phyloP scores from a whole-genome alignment of 164 flowering plant species.

The Paratinospora sagittata region DNA sequence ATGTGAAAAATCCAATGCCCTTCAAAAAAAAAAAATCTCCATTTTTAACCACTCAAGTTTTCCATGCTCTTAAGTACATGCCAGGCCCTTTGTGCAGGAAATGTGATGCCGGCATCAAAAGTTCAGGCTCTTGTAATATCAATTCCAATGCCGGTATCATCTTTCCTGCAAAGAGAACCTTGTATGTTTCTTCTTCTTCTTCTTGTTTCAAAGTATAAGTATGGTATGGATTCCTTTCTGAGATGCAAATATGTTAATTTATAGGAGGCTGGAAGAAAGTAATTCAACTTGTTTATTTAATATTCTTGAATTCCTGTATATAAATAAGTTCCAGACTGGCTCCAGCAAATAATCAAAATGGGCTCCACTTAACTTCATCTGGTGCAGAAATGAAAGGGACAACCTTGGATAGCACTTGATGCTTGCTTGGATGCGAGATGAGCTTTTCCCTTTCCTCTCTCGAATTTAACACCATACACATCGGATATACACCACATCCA shows the following conservation, averaged over 20 bases:
- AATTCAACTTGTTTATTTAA: background rate
- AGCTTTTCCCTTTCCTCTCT: too few species aligned
- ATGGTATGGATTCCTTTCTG: background rate
- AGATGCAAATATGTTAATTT: background rate
- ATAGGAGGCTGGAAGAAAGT: background rate
- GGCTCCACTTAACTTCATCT: background rate
- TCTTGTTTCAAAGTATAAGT: background rate
- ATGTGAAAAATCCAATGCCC: background rate
- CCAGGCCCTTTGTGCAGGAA: background rate
- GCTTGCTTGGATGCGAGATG: too few species aligned
- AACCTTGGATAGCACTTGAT: background rate
- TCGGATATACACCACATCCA: too few species aligned
- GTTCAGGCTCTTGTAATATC: background rate
- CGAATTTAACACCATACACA: too few species aligned
- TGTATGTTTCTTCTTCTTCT: background rate
- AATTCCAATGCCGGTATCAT: background rate
- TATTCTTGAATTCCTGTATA: too few species aligned
- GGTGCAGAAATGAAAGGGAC: background rate
- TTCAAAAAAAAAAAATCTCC: background rate
- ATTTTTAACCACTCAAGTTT: background rate
- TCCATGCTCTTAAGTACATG: background rate
- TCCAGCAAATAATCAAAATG: background rate
- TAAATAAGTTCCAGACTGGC: background rate
- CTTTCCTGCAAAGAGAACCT: slow-evolving; percentile 4
- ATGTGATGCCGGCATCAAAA: background rate